A percentile compares a stretch with the other conserved stretches of the same genome.
Evolutionary conservation across 1,139 yeast genomes (phyloP).

Genomic region (Magnusiomyces paraingens): DNA sequence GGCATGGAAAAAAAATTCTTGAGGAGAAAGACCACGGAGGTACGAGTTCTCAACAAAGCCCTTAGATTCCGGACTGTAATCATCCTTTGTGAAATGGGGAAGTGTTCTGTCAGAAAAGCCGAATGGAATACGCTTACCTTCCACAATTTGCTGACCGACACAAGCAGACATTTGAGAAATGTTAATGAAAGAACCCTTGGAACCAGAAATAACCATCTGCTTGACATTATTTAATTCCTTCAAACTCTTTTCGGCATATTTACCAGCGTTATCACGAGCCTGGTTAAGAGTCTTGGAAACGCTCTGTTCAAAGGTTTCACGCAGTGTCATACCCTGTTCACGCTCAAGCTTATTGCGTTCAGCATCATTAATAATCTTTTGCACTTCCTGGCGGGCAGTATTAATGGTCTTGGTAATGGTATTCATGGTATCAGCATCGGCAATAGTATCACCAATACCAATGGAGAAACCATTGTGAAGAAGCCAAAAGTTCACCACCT

Average conservation of each 20-base stretch:
- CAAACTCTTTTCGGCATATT: slow-evolving; percentile 94
- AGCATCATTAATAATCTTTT: slow-evolving; percentile 86
- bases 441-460: slow-evolving; percentile 99
- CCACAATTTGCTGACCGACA: slow-evolving; percentile 99
- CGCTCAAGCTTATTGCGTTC: slow-evolving; percentile 84
- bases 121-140: slow-evolving; percentile 98
- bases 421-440: slow-evolving; percentile 94
- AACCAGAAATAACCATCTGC: slow-evolving; percentile 99
- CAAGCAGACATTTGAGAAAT: slow-evolving; percentile 99
- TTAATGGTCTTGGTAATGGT: slow-evolving; percentile 88
- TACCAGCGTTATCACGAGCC: slow-evolving; percentile 99
- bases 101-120: slow-evolving; percentile 94
- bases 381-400: slow-evolving; percentile 88
- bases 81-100: slow-evolving; percentile 98
- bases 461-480: slow-evolving; percentile 95
- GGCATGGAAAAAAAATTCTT: slow-evolving; percentile 98
- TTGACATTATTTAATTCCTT: slow-evolving; percentile 93
- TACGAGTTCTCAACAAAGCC: slow-evolving; percentile 98
- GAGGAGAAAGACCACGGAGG: slow-evolving; percentile 95
- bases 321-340: slow-evolving; percentile 98
- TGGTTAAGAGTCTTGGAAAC: slow-evolving; percentile 93
- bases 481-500: slow-evolving; percentile 94
- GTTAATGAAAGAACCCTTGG: slow-evolving; percentile 97
- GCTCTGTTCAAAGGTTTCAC: slow-evolving; percentile 97
- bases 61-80: slow-evolving; percentile 94